Percentiles rank a stretch among this genome's conserved stretches.
Conservation (phyloP, 75 land plant species). For the Adiantum capillusveneris region DNA sequence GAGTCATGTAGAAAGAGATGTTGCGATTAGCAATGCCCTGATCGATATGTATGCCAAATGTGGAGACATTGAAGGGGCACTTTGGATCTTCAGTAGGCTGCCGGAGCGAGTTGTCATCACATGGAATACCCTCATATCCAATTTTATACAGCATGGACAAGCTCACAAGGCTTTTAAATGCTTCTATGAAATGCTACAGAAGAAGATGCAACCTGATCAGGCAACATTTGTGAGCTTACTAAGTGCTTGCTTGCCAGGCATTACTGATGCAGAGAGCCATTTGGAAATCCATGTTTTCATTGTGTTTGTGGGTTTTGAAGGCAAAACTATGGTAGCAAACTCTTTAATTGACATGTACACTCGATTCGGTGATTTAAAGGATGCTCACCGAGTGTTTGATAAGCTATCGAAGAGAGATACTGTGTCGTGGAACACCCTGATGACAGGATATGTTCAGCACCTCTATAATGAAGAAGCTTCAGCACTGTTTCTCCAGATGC, state of each 20-base stretch:
- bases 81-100: slow-evolving; percentile 2
- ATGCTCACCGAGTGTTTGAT: slow-evolving; percentile 53
- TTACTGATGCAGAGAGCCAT: background rate
- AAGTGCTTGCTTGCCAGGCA: slow-evolving; percentile 17
- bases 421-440: slow-evolving; percentile 70
- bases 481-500: slow-evolving; percentile 42
- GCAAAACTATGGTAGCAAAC: slow-evolving; percentile 34
- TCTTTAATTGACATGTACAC: slow-evolving; percentile 60
- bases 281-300: background rate
- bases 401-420: slow-evolving; percentile 23
- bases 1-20: background rate
- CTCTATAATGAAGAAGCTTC: slow-evolving; percentile 43
- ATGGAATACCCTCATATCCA: slow-evolving; percentile 12
- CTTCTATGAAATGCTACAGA: background rate
- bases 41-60: slow-evolving; percentile 21
- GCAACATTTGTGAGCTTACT: slow-evolving; percentile 21
- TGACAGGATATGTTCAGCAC: slow-evolving; percentile 61
- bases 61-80: slow-evolving; percentile 10
- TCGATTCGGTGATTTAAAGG: slow-evolving; percentile 43
- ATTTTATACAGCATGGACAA: background rate
- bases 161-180: background rate
- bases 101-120: background rate
- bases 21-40: slow-evolving; percentile 5
- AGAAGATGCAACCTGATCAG: background rate
- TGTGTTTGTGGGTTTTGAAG: slow-evolving; percentile 5